Conservation (phyloP, 1,284 basidiomycete species). For the Termitomyces sp. region DNA sequence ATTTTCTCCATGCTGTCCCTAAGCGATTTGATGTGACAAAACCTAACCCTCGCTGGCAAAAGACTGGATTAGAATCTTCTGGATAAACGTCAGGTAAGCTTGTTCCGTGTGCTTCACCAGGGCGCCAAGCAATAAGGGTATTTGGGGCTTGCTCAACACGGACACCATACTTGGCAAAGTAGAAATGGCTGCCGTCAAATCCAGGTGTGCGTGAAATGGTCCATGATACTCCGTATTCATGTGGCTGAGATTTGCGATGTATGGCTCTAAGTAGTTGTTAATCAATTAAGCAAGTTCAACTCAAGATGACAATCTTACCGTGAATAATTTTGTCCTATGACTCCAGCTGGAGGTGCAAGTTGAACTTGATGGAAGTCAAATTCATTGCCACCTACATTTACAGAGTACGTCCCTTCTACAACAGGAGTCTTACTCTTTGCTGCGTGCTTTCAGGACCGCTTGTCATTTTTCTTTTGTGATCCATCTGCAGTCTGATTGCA, state of each 20-base stretch:
- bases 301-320: conserved; percentile 1
- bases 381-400: conserved; percentile 2
- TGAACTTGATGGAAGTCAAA: conserved; percentile 15
- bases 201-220: conserved; percentile 2
- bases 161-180: conserved; percentile 14
- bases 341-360: conserved; percentile 16
- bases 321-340: conserved; percentile 16
- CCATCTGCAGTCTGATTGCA: not conserved
- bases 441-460: no score
- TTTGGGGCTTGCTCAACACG: conserved; percentile 10
- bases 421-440: no score
- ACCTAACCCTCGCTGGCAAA: not conserved
- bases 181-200: conserved; percentile 14
- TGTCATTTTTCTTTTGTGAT: not conserved
- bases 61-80: not conserved
- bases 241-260: conserved; percentile 16
- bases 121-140: conserved; percentile 11
- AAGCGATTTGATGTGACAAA: conserved; percentile 5
- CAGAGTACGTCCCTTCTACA: conserved; percentile 1
- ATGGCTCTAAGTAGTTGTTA: conserved; percentile 11
- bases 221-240: conserved; percentile 13
- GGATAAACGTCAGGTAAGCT: conserved; percentile 4
- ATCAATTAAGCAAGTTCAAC: not conserved
- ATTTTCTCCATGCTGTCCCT: not conserved
- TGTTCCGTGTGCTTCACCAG: conserved; percentile 11